These are phyloP conservation scores for Pseudocercospora cruenta DNA, from an alignment of 2,329 filamentous ascomycete species.

Conservation along the genomic window DNA sequence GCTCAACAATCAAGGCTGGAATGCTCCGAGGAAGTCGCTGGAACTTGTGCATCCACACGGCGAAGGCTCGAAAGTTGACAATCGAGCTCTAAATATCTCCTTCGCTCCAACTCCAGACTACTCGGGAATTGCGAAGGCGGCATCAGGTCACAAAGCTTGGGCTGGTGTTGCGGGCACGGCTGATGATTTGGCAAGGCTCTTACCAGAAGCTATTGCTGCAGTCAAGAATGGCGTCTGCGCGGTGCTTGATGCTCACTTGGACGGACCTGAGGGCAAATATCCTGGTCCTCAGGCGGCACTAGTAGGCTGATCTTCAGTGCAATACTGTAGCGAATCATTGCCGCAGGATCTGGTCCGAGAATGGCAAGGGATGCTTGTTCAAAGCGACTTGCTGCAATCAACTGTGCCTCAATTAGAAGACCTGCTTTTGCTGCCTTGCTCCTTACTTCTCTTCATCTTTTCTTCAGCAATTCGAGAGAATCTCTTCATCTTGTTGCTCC, in stretches of 20 bases:
- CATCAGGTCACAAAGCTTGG: conserved; percentile 65
- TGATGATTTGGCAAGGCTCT: conserved; percentile 56
- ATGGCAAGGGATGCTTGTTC: too few relatives aligned
- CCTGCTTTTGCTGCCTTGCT: too few relatives aligned
- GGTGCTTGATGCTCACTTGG: conserved; percentile 64
- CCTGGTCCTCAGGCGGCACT: conserved; percentile 41
- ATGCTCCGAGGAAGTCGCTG: conserved; percentile 64
- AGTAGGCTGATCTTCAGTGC: conserved; percentile 7
- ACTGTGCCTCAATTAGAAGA: too few relatives aligned
- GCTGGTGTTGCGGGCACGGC: conserved; percentile 62
- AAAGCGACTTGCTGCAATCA: too few relatives aligned
- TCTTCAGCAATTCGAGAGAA: too few relatives aligned
- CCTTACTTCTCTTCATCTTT: too few relatives aligned
- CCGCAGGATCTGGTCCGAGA: too few relatives aligned
- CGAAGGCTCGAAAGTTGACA: conserved; percentile 62
- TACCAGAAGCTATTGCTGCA: conserved; percentile 62
- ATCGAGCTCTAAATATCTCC: conserved; percentile 68
- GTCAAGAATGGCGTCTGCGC: conserved; percentile 62
- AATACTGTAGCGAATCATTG: too few relatives aligned
- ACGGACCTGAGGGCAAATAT: conserved; percentile 61
- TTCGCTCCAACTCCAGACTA: conserved; percentile 70
- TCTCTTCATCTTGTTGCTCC: too few relatives aligned
- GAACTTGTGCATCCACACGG: conserved; percentile 69
- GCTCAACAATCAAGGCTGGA: conserved; percentile 73
- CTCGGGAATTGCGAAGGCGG: conserved; percentile 68